These are phyloP conservation scores for Ilyonectria mors-panacis DNA, from an alignment of 2,329 filamentous ascomycete species.

Conservation along the genomic window DNA sequence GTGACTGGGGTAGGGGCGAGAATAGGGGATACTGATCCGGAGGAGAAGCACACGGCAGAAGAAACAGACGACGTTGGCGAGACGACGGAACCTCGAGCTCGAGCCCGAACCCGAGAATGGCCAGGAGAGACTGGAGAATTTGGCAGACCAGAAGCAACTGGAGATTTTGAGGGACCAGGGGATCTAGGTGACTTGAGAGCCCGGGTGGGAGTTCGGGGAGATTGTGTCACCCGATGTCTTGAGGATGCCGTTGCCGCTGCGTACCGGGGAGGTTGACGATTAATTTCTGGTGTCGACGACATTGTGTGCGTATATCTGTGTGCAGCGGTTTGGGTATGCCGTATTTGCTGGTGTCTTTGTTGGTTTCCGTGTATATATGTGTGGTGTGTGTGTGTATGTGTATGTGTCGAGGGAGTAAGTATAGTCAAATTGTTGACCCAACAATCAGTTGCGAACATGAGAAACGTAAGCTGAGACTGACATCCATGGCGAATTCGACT, in stretches of 20 bases:
- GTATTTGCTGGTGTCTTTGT: background rate
- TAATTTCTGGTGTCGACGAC: background rate
- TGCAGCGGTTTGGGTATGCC: background rate
- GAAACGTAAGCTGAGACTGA: background rate
- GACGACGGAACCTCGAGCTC: background rate
- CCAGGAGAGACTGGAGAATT: background rate
- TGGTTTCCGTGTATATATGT: background rate
- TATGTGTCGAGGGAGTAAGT: background rate
- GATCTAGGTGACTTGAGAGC: background rate
- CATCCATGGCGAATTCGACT: background rate
- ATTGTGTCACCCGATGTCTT: background rate
- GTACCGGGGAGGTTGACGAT: background rate
- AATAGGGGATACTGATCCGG: background rate
- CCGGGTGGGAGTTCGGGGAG: background rate
- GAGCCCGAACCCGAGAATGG: background rate
- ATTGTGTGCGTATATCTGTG: background rate
- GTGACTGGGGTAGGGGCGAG: background rate
- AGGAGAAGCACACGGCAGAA: background rate
- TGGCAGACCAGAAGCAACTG: background rate
- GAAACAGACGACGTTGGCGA: background rate
- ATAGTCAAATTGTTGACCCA: background rate
- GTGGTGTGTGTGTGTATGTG: background rate
- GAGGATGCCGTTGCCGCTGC: background rate
- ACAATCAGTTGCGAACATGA: background rate
- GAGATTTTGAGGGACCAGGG: background rate